These are phyloP conservation scores for Chloris gayana DNA, from an alignment of 176 grass and related monocot species.

Conservation along the genomic window DNA sequence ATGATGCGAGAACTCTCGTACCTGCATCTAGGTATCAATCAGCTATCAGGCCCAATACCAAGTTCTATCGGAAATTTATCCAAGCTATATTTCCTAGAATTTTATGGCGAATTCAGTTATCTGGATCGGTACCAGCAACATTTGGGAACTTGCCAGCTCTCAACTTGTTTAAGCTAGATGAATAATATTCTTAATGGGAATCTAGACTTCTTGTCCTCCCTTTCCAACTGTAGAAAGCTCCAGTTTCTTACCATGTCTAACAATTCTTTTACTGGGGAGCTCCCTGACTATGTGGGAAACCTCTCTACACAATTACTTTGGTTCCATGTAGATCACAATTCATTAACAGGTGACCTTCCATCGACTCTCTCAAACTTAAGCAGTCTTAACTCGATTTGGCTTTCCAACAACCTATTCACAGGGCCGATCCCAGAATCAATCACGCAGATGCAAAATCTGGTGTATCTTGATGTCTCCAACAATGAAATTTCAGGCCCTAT, in stretches of 20 bases:
- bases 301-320: background rate
- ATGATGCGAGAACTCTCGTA: background rate
- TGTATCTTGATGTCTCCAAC: background rate
- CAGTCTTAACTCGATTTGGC: background rate
- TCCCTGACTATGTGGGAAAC: conserved; percentile 8
- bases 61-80: background rate
- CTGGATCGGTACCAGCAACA: background rate
- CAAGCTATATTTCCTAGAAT: background rate
- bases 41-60: background rate
- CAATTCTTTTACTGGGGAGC: background rate
- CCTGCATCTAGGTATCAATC: background rate
- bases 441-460: background rate
- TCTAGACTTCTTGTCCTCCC: conserved; percentile 3
- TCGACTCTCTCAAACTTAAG: conserved; percentile 16
- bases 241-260: background rate
- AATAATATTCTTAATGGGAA: background rate
- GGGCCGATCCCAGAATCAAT: conserved; percentile 9
- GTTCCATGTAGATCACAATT: background rate
- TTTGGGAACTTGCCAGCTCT: background rate
- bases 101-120: background rate
- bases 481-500: conserved; percentile 6
- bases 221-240: conserved; percentile 18
- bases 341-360: conserved; percentile 3
- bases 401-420: background rate
- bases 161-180: accelerated